Evolutionary conservation across 2,329 filamentous ascomycete genomes (phyloP).

Genomic region (Capronia americana): DNA sequence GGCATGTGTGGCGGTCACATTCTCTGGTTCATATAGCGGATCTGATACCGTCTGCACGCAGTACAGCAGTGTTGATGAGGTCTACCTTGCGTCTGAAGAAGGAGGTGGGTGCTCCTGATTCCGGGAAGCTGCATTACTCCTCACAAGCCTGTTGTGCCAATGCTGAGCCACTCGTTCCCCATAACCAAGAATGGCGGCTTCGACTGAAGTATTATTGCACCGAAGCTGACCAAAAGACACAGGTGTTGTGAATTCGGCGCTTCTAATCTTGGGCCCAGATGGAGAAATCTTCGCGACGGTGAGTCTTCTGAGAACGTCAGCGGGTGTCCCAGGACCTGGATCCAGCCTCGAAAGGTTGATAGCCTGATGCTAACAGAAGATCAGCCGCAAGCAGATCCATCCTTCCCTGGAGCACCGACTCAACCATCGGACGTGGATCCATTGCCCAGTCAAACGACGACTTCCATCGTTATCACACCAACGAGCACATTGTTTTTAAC

Average conservation of each 20-base stretch:
- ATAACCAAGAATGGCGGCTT: neutral
- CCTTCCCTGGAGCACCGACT: slow-evolving; percentile 33
- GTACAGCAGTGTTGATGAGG: slow-evolving; percentile 26
- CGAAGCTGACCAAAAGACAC: slow-evolving; percentile 10
- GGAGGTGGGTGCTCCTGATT: slow-evolving; percentile 25
- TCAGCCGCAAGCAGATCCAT: slow-evolving; percentile 24
- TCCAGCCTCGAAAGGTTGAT: neutral
- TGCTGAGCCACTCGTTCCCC: neutral
- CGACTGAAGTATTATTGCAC: neutral
- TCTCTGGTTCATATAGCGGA: slow-evolving; percentile 26
- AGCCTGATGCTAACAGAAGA: neutral
- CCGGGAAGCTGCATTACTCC: neutral
- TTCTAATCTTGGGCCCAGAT: slow-evolving; percentile 30
- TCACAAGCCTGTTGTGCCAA: neutral
- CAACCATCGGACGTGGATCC: slow-evolving; percentile 26
- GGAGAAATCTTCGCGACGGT: slow-evolving; percentile 32
- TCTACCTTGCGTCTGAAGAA: slow-evolving; percentile 29
- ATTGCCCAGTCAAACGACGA: slow-evolving; percentile 23
- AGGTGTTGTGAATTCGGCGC: slow-evolving; percentile 33
- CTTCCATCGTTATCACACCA: slow-evolving; percentile 1
- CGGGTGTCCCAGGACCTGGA: neutral
- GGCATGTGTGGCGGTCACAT: slow-evolving; percentile 29
- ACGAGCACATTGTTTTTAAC: slow-evolving; percentile 1
- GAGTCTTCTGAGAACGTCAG: neutral
- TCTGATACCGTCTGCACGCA: slow-evolving; percentile 27